phyloP scores from a whole-genome alignment of 257 asterid genomes.

The Salvia rosmarinus region DNA sequence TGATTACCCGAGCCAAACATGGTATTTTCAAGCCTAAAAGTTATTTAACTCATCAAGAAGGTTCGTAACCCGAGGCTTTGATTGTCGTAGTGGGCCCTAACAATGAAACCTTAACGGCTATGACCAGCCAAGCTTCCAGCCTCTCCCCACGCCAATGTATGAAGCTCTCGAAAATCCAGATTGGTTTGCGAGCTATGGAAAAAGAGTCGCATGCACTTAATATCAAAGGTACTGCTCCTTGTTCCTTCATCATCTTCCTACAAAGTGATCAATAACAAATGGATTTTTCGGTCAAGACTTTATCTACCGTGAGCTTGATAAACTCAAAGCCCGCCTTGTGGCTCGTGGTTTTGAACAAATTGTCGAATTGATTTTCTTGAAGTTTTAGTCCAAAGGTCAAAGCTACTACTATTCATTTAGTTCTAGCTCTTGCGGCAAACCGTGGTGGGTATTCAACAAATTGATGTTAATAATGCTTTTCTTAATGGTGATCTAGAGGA shows the following conservation, averaged over 20 bases:
- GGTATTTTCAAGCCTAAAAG: neutral
- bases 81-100: too few species aligned
- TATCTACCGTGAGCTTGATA: neutral
- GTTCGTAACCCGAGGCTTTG: too few species aligned
- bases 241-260: neutral
- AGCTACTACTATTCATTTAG: neutral
- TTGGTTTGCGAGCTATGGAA: neutral
- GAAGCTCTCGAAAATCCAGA: neutral
- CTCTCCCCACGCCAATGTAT: neutral
- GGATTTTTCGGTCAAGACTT: neutral
- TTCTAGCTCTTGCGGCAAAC: neutral
- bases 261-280: neutral
- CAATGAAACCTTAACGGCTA: too few species aligned
- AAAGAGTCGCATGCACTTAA: neutral
- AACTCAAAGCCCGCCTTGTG: neutral
- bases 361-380: neutral
- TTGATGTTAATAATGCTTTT: neutral
- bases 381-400: neutral
- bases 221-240: neutral
- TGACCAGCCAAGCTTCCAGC: fast-evolving
- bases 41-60: too few species aligned
- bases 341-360: neutral
- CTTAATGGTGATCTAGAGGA: neutral
- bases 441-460: neutral
- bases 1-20: neutral